phyloP scores from a whole-genome alignment of 345 rosid species.

The Boechera retrofracta region DNA sequence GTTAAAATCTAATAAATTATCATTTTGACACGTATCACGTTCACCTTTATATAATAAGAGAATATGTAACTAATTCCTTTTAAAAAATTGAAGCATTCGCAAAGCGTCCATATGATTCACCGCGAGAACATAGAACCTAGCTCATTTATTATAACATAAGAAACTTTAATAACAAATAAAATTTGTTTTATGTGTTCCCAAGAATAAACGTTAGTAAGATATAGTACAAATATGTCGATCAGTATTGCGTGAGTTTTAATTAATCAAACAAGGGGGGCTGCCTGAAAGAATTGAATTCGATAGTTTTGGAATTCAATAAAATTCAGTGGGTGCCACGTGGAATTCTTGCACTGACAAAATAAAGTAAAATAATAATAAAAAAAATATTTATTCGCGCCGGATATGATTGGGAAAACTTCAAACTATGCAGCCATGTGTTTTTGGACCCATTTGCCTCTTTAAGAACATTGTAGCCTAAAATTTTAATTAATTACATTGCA shows the following conservation, averaged over 20 bases:
- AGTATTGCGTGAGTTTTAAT: conserved; percentile 23
- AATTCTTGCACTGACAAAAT: conserved; percentile 29
- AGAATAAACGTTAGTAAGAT: neutral
- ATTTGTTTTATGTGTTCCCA: conserved; percentile 14
- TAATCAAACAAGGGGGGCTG: conserved; percentile 32
- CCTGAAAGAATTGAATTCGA: conserved; percentile 34
- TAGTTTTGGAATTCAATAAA: conserved; percentile 38
- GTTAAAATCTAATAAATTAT: no score
- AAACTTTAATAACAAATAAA: neutral
- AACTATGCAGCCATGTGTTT: conserved; percentile 43
- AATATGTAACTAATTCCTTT: neutral
- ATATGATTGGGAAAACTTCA: conserved; percentile 43
- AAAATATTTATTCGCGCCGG: conserved; percentile 33
- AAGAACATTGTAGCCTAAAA: conserved; percentile 19
- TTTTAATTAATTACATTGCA: neutral
- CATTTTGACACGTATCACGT: no score
- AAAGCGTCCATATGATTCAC: conserved; percentile 39
- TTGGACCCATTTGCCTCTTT: conserved; percentile 41
- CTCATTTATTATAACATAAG: conserved; percentile 22
- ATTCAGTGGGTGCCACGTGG: conserved; percentile 40
- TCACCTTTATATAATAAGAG: no score
- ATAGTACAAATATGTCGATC: neutral
- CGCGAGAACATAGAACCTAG: conserved; percentile 42
- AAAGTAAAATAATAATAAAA: neutral
- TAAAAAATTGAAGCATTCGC: neutral